Evolutionary conservation across 1,139 yeast species (phyloP).

Genomic region (Zygoascus hellenicus): DNA sequence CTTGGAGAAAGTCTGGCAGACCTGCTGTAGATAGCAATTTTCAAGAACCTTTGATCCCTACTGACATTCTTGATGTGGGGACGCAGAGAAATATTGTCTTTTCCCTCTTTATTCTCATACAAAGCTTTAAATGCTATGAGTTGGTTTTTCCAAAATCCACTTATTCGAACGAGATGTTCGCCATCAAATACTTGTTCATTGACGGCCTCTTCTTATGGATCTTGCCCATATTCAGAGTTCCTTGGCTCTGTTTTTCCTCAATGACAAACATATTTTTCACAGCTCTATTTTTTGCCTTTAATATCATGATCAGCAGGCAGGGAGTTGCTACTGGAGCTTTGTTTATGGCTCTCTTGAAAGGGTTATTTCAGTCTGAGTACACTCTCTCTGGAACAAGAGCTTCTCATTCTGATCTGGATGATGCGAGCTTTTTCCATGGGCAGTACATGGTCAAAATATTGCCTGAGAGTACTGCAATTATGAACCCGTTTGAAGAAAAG

Average conservation of each 20-base stretch:
- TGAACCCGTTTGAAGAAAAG: conserved; percentile 68
- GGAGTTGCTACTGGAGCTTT: conserved; percentile 47
- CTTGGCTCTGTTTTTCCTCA: conserved; percentile 53
- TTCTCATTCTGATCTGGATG: conserved; percentile 45
- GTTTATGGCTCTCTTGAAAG: conserved; percentile 43
- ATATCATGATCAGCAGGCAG: conserved; percentile 37
- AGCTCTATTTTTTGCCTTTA: conserved; percentile 25
- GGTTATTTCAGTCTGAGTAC: conserved; percentile 52
- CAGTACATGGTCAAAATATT: conserved; percentile 77
- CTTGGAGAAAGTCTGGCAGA: neutral
- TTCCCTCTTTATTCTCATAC: conserved; percentile 64
- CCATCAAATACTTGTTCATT: conserved; percentile 64
- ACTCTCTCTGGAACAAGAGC: conserved; percentile 57
- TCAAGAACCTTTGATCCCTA: conserved; percentile 31
- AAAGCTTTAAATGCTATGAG: conserved; percentile 78
- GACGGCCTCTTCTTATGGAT: conserved; percentile 68
- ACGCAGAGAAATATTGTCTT: conserved; percentile 66
- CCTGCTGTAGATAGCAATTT: neutral
- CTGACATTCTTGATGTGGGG: conserved; percentile 55
- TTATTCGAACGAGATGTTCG: conserved; percentile 46
- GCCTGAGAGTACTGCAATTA: conserved; percentile 83
- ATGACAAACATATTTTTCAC: conserved; percentile 36
- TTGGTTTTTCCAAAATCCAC: conserved; percentile 39
- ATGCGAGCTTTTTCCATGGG: conserved; percentile 51
- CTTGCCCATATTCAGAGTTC: conserved; percentile 70